Evolutionary conservation across 2,329 filamentous ascomycete genomes (phyloP).

Genomic region (Nothophoma quercina): DNA sequence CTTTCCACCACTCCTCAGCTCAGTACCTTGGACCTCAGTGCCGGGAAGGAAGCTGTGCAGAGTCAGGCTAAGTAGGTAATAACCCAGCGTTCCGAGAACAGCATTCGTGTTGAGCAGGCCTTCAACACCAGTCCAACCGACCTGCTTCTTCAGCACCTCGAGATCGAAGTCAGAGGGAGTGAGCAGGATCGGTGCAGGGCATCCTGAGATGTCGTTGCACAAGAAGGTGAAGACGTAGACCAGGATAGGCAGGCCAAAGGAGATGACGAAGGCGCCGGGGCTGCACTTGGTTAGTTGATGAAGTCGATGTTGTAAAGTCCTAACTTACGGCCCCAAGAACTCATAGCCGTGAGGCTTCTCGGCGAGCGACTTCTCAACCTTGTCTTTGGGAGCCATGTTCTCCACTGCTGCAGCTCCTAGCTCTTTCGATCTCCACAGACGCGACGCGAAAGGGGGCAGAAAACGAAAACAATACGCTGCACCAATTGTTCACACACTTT

Average conservation of each 20-base stretch:
- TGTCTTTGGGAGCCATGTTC: constrained; percentile 41
- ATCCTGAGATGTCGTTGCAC: constrained; percentile 93
- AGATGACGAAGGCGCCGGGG: constrained; percentile 77
- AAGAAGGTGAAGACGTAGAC: constrained; percentile 82
- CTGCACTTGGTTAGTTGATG: constrained; percentile 55
- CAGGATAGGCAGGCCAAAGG: constrained; percentile 79
- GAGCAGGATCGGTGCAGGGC: constrained; percentile 83
- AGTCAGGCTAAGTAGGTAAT: constrained; percentile 78
- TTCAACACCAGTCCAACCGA: constrained; percentile 81
- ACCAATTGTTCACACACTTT: too few species aligned
- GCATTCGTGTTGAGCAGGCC: constrained; percentile 75
- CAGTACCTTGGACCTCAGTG: constrained; percentile 72
- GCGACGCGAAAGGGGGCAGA: neutral
- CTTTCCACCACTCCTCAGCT: constrained; percentile 73
- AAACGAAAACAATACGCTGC: neutral
- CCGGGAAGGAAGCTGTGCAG: constrained; percentile 81
- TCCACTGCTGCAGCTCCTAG: neutral
- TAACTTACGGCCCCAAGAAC: constrained; percentile 51
- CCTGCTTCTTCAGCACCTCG: constrained; percentile 76
- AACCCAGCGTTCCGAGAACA: constrained; percentile 74
- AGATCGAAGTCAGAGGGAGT: constrained; percentile 74
- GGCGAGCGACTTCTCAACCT: constrained; percentile 24
- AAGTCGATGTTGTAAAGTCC: neutral
- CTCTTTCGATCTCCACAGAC: neutral
- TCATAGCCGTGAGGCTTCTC: constrained; percentile 50